These are phyloP conservation scores for Lactarius sp. DNA, from an alignment of 768 basidiomycete species.

Conservation along the genomic window DNA sequence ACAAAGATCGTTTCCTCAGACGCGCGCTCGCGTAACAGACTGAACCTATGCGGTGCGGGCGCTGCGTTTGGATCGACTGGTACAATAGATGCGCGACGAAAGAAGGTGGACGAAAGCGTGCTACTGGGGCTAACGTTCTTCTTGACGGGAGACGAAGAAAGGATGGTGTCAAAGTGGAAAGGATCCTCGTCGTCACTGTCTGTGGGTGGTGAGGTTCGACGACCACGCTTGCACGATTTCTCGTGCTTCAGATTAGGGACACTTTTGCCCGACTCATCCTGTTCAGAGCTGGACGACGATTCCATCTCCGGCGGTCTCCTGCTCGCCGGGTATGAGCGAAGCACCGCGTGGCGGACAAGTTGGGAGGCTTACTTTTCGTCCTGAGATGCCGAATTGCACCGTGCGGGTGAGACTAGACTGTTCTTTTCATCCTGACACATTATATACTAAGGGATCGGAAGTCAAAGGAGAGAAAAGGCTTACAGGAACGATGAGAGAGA, in stretches of 20 bases:
- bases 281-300: constrained; percentile 5
- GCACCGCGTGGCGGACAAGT: not conserved
- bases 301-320: not conserved
- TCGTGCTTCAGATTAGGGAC: not conserved
- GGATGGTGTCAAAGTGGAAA: constrained; percentile 20
- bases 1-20: constrained; percentile 21
- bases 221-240: not conserved
- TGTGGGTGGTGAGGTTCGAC: constrained; percentile 2
- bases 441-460: not conserved
- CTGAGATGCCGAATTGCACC: not conserved
- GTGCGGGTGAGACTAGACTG: not conserved
- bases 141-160: not conserved
- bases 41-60: constrained; percentile 17
- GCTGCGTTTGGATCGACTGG: constrained; percentile 14
- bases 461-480: not conserved
- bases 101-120: constrained; percentile 5
- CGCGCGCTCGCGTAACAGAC: constrained; percentile 20
- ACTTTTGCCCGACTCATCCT: not conserved
- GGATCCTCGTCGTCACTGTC: constrained; percentile 24
- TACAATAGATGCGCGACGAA: constrained; percentile 22
- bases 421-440: not conserved
- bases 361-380: not conserved
- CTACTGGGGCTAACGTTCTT: not conserved
- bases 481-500: constrained; percentile 6
- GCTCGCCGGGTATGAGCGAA: not conserved